Percentiles rank a stretch among this genome's conserved stretches.
Conservation (phyloP, 257 asterid genomes). For the Fraxinus pennsylvanica region DNA sequence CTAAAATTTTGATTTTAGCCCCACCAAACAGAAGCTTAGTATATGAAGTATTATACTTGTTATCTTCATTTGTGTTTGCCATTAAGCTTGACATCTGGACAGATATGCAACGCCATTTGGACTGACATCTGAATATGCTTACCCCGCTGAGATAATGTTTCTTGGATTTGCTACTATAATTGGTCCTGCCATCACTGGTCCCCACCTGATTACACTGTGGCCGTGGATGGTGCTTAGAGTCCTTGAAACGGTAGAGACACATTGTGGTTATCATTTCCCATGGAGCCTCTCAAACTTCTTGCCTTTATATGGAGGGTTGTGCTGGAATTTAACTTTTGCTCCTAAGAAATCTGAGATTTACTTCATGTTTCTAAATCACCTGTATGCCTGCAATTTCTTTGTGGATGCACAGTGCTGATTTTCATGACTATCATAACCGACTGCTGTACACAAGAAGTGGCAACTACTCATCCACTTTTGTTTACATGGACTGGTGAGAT, state of each 20-base stretch:
- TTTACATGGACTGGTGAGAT: slow-evolving; percentile 95
- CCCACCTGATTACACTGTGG: slow-evolving; percentile 93
- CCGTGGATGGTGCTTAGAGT: slow-evolving; percentile 97
- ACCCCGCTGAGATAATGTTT: slow-evolving; percentile 94
- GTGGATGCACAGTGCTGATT: slow-evolving; percentile 75
- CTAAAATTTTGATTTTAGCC: too few species aligned
- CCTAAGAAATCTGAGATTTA: neutral
- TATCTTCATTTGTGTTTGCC: neutral
- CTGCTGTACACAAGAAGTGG: slow-evolving; percentile 94
- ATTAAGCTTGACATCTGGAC: slow-evolving; percentile 26
- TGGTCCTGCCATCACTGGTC: slow-evolving; percentile 98
- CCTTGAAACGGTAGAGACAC: slow-evolving; percentile 96
- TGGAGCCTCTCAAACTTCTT: slow-evolving; percentile 92
- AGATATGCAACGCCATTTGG: slow-evolving; percentile 99
- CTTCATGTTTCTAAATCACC: neutral
- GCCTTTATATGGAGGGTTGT: slow-evolving; percentile 97
- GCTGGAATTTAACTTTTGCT: slow-evolving; percentile 1
- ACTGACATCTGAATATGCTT: slow-evolving; percentile 92
- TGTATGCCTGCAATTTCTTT: slow-evolving; percentile 26
- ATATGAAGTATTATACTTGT: too few species aligned
- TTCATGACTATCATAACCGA: slow-evolving; percentile 97
- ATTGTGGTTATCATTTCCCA: slow-evolving; percentile 95
- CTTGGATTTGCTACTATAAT: slow-evolving; percentile 95
- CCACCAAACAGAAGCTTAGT: too few species aligned
- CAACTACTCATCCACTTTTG: slow-evolving; percentile 92